Evolutionary conservation across 805 yeast genomes (phyloP), one percentile per base, ranked within the genome.

Genomic region (Clavispora santaluciae): DNA sequence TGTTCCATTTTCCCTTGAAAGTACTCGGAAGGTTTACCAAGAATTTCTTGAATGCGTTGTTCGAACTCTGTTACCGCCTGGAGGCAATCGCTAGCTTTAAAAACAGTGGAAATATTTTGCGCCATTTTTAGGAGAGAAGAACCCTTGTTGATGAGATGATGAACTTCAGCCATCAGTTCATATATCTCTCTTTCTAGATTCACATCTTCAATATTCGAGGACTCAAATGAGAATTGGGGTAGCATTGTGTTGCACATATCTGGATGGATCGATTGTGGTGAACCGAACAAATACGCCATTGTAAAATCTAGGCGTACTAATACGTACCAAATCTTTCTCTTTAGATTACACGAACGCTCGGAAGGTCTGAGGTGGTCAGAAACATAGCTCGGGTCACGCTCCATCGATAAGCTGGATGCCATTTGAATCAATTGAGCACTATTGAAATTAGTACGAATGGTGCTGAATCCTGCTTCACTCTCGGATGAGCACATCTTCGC

Each of bases 281-380:
- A 42, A 11, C 48, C 46, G 22, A 44, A 48, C 12, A 43, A 28
- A 23, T 35, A 42, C 15, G 46, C 35, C 24, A 43, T 35, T 16
- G 38, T 31, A 34, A 38, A 42, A 34, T 49, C 55, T 38, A 45
- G 35, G 13, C 38, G 42, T 4, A 51, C 33, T n/a, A 49, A 40
- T 12, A 44, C 36, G 21, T 41, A 43, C 55, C 55, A 51, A 3
- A 51, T 30, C 22, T 51, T 49, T 17, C 55, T 34, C n/a, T 47
- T 23, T 16, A 51, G 35, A 35, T 48, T 43, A 12, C 43, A 38
- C 13, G 44, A 36, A 10, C 40, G 44, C 10, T 36, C 47, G 15
- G 44, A 44, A 5, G 45, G 43, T 1, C 46, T 38, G 18, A 33
- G 28, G 17, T 35, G 38, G 6, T 33, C 39, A 25, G 13, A 9